These are phyloP conservation scores for Pleurotus pulmonarius DNA, from an alignment of 768 basidiomycete genomes.

Conservation along the genomic window DNA sequence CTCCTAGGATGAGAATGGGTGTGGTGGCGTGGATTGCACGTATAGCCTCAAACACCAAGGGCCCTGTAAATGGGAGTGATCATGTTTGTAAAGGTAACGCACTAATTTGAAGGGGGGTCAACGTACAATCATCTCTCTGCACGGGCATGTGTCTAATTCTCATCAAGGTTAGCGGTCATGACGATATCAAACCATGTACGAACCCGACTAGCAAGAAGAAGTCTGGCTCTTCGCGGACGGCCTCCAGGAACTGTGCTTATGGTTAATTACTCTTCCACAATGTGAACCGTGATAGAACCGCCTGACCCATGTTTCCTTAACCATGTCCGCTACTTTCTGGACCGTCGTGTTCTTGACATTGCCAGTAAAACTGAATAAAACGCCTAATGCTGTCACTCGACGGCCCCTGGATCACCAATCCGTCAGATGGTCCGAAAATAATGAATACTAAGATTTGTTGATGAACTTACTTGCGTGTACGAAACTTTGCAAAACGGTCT, in stretches of 20 bases:
- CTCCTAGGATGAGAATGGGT: constrained; percentile 83
- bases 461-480: constrained; percentile 53
- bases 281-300: neutral
- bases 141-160: constrained; percentile 77
- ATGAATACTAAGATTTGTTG: neutral
- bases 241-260: constrained; percentile 56
- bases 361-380: constrained; percentile 72
- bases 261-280: neutral
- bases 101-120: neutral
- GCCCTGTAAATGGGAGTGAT: constrained; percentile 42
- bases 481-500: constrained; percentile 70
- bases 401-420: constrained; percentile 42
- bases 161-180: neutral
- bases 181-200: constrained; percentile 12
- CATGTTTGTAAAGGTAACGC: neutral
- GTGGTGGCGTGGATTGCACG: constrained; percentile 68
- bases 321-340: constrained; percentile 71
- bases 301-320: constrained; percentile 73
- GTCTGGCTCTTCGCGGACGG: constrained; percentile 78
- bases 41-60: constrained; percentile 67
- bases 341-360: constrained; percentile 73
- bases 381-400: constrained; percentile 75
- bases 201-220: constrained; percentile 74
- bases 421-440: neutral
- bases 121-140: constrained; percentile 56